Base-by-base conservation (phyloP, 805 yeast genomes). In the Starmerella apis region DNA sequence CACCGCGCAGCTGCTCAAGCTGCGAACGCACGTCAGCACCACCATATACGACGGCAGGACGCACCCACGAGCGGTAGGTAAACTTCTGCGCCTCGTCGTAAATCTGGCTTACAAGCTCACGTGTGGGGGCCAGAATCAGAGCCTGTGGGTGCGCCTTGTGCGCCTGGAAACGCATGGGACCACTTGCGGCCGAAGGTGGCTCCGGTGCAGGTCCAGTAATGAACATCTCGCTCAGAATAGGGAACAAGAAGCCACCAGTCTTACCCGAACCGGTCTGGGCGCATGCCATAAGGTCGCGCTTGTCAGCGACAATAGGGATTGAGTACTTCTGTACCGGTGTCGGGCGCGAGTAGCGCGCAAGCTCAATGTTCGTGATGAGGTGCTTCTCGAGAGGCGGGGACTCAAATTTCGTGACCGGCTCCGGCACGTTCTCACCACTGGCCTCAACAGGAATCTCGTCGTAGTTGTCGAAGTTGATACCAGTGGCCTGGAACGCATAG, bases 211-310 rank as follows among this genome's bases (percentile, higher is more conserved):
- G 98, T 48, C 98, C 98, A 61, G 74, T 78, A 68, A 78, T 73
- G 72, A 82, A 92, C 54, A 94, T 84, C 73, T 87, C 87, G 44
- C 95, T 83, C 61, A 92, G 76, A 49, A 92, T 95, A 57, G 99
- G 98, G 84, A 92, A 92, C 67, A 92, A 75, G 78, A 92, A 92
- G 59, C 98, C 99, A 77, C 97, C 98, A 66, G 99, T 92, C 75
- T 92, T 92, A 79, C 99, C 99, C 52, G 97, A 88, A 82, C 95
- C 95, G 60, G 95, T 86, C 75, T 86, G 95, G 53, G 95, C 95
- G 78, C 95, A 86, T 32, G 95, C 95, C 95, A 86, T 86, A 71
- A 86, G 77, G 71, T 86, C 95, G 71, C 95, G 79, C 63, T 88
- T 86, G 53, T 74, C 79, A 53, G 90, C 86, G 58, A 86, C 90